Base-by-base conservation (phyloP, 805 yeast species). In the Candida xiaguanensis region DNA sequence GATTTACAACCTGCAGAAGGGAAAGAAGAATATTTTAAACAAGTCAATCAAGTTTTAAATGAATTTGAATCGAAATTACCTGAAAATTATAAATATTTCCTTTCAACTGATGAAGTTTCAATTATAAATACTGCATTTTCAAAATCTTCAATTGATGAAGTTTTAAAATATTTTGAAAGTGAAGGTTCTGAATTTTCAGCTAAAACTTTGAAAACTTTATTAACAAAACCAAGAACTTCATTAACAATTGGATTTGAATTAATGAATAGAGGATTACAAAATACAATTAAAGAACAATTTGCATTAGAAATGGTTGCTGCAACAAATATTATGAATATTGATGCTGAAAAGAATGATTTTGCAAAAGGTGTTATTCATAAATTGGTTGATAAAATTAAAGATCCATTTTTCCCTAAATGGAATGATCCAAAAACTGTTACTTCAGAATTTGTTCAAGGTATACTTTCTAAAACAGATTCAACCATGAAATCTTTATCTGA, bases 281-380 rank as follows among this genome's bases (percentile, higher is more conserved):
- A 78, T 43, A 72, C 82, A 44, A 78, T 88, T 50, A 72, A 73
- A 39, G 67, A 78, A 35, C 85, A 91, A 26, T 65, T 93, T 42
- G 77, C 76, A 48, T 75, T 77, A 50, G 98, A 93, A 61, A 70
- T 85, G 58, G 68, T 71, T 42, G 64, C 89, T 16, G 96, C 96
- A 20, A 75, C 86, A 41, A 80, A 86, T 60, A 51, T 67, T 32
- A 76, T 89, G 74, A 75, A 81, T 75, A 56, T 63, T 16, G 68
- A 72, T 40, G 72, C 78, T 17, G 71, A 61, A 59, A 57, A 49
- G 29, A 63, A 59, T 45, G 89, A 84, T 55, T 83, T 87, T 52
- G 75, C 81, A 31, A 78, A 76, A 46, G 85, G 85, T 38, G 83
- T 88, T 14, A 74, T 79, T 42, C 75, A 78, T 40, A 78, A 79